Base-by-base conservation (phyloP, 108 stramenopile species). In the Skeletonema grethae region DNA sequence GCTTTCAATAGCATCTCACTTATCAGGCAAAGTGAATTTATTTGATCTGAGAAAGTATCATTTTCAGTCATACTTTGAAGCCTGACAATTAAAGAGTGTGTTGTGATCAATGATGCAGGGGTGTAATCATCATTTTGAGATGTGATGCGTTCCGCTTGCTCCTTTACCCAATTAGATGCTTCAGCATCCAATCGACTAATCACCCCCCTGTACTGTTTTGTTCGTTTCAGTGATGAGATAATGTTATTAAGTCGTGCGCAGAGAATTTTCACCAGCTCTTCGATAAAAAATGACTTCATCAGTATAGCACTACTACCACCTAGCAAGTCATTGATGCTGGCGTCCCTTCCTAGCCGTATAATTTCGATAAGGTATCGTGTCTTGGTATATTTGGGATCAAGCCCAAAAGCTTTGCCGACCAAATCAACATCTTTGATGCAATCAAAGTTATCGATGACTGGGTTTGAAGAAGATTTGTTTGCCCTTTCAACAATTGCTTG, bases 261-360 rank as follows among this genome's bases (percentile, higher is more conserved):
- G 9, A 86, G 70, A 25, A 94, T 87, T 25, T 80, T 75, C 32
- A 91, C 75, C 41, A 87, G 82, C 38, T 80, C 84, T 16, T 85
- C 85, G 16, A 84, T 63, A 31, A 94, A 89, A 2, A 84, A 61
- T 28, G 43, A 53, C 15, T 78, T 77, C 61, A 86, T 83, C 30
- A 90, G 73, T 2, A 59, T 24, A n/a, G 72, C 50, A 12, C 70
- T 76, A 41, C 76, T 82, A 4, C 63, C 71, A 8, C 80, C 90
- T 31, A 89, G 60, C 9, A 89, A 63, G 57, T 88, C 83, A 73
- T 89, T 84, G 29, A 94, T 84, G 53, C 75, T 65, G 11, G 69
- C 48, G 77, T 94, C 93, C 61, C 86, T 91, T 46, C 88, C 90
- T 41, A 82, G 70, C 60, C 90, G 86, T 45, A 90, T 90, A 85